Base-by-base conservation (phyloP, 768 basidiomycete species). In the Russula ochroleuca region DNA sequence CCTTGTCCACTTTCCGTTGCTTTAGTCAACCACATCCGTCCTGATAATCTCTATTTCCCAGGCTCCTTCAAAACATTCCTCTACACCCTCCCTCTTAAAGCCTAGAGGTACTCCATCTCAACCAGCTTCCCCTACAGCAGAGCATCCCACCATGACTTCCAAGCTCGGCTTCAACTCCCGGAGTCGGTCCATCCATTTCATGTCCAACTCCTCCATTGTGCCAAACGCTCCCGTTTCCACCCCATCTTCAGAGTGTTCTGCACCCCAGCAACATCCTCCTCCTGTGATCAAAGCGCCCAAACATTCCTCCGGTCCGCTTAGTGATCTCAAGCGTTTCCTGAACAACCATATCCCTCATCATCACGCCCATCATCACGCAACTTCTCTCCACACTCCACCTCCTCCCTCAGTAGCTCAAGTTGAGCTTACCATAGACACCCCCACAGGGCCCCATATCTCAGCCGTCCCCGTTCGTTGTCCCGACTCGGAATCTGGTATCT, bases 261-360 rank as follows among this genome's bases (percentile, higher is more conserved):
- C 57, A 2, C 57, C 43, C 62, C 37, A 51, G 67, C 67, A 43
- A 37, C 65, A 28, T 40, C 63, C 64, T 8, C 21, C 59, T 45
- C 47, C 62, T 48, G 21, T 58, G 5, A 17, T 57, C 54, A 73
- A 72, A 67, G 58, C 65, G 60, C 47, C 62, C 50, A 75, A 77
- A 68, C 74, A 81, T 67, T 78, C 80, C 62, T 81, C 81, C 65
- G 88, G 92, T 0, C 89, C 93, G 2, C 82, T 98, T 56, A 86
- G 90, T 76, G 95, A 98, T 75, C 85, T 98, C 71, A 93, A 93
- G 73, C 90, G 94, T 33, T 97, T 98, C 78, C 83, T 99, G 67
- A 92, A 96, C 77, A 85, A 91, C 76, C 93, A 96, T 76, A 86
- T 96, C 54, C 85, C 85, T 63, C 85, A 89, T 69, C 77, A 75